Evolutionary conservation across 202 grass and related monocot species (phyloP), one percentile per base, ranked within the genome.

Genomic region (Dendrocalamus latiflorus): DNA sequence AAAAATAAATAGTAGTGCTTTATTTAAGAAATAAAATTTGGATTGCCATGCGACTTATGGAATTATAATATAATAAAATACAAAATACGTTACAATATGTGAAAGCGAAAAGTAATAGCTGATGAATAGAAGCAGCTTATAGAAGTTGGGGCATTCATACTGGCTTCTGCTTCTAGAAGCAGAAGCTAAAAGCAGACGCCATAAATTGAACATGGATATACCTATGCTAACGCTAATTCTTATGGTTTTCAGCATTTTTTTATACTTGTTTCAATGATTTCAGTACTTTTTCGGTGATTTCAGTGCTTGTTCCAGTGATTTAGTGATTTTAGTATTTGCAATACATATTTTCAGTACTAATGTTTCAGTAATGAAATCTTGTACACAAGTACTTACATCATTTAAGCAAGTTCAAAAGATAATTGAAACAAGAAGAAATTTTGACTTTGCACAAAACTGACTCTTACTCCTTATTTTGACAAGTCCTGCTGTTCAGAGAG

Each of bases 191-290:
- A 33, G 33, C 33, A 33, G 33, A 33, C 33, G 33, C 33, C 33
- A 82, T 26, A 82, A 71, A 82, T 21, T 49, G 55, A 70, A 60
- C 28, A 43, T 6, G 20, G 28, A 62, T 50, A 72, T 79, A 68
- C 8, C n/a, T 59, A 81, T 49, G 13, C 6, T 16, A 49, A 54
- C 7, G 20, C 18, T 8, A 55, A 55, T 21, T 55, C 53, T n/a
- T 6, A n/a, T 21, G 20, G 20, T 55, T 21, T 53, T 55, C 20
- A 21, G n/a, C 10, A 55, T 10, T 7, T n/a, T n/a, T n/a, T 54
- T 50, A 6, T 54, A 20, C 18, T 55, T 55, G 18, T 55, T 55
- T 55, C 18, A 55, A 55, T 9, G 51, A 55, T 55, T n/a, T n/a
- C 51, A n/a, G 8, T 55, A 55, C 18, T 8, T 55, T 54, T 53